These are phyloP conservation scores for Cocos nucifera DNA, from an alignment of 176 grass and related monocot genomes.

Conservation along the genomic window DNA sequence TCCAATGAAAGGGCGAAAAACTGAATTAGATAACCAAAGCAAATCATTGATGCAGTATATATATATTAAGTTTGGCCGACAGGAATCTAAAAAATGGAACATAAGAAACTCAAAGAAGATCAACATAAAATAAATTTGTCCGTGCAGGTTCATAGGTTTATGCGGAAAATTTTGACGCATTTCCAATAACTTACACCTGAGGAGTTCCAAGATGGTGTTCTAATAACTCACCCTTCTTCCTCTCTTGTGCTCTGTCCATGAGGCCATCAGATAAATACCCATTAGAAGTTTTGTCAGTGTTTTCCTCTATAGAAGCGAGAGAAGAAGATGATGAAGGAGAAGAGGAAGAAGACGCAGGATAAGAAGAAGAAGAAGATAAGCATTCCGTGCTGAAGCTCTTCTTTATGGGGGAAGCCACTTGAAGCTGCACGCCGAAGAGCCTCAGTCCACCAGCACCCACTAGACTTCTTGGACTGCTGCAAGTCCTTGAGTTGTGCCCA, in stretches of 20 bases:
- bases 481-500: conserved; percentile 6
- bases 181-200: too few relatives aligned
- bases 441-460: conserved; percentile 1
- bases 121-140: too few relatives aligned
- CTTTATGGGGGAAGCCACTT: conserved; percentile 5
- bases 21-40: too few relatives aligned
- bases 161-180: too few relatives aligned
- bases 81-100: too few relatives aligned
- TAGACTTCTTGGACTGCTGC: not conserved
- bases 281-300: conserved; percentile 13
- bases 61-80: too few relatives aligned
- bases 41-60: too few relatives aligned
- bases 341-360: not conserved
- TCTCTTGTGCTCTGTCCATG: conserved; percentile 2
- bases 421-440: conserved; percentile 9
- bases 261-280: conserved; percentile 20
- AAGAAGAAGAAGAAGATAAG: not conserved
- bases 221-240: conserved; percentile 13
- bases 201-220: too few relatives aligned
- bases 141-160: too few relatives aligned
- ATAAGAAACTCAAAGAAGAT: too few relatives aligned
- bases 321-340: conserved; percentile 1
- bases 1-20: too few relatives aligned
- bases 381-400: conserved; percentile 3
- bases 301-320: conserved; percentile 1